Evolutionary conservation across 306 rosid genomes (phyloP), one percentile per base, ranked within the genome.

Genomic region (Pyrus betulifolia): DNA sequence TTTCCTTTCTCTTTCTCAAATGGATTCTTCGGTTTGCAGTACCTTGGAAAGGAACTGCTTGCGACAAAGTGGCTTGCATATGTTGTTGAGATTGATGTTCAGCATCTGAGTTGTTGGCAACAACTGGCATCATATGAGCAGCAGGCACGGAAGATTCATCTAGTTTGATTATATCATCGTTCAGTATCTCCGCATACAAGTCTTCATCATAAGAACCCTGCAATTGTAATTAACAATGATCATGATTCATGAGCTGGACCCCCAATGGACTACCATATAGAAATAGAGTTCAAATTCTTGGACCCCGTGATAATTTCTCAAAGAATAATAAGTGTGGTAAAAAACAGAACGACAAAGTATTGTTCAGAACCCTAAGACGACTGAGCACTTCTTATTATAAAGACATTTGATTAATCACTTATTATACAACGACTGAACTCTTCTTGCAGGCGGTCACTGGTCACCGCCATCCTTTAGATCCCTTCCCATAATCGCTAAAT

Each of bases 121-220:
- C 35, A 18, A 74, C 28, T 1, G 78, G 79, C 2, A 13, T 13
- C 22, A 27, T 28, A 60, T 75, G 25, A 19, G 64, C 80, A 81
- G 40, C 14, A 31, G 68, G 46, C 5, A 74, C 13, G 9, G 82
- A 83, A 21, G 89, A 76, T 69, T 92, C 96, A 11, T 94, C 97
- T 22, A 92, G 82, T 30, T 87, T 82, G 66, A 94, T 83, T 44
- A 94, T 94, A 84, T 94, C 98, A 51, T 94, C 87, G 61, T 92
- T 94, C 22, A 94, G 84, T 80, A 92, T 88, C 14, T 95, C 98
- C 1, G 97, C 93, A 60, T 68, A 95, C 42, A 86, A 88, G 62
- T 95, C 97, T 18, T 91, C 98, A 27, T 92, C 98, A 75, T 74
- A 72, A 72, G 51, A 72, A 69, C 76, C 86, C 96, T 93, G 81